Evolutionary conservation across 163 green algal genomes (phyloP), one percentile per base, ranked within the genome.

Genomic region (Scenedesmus sp.): DNA sequence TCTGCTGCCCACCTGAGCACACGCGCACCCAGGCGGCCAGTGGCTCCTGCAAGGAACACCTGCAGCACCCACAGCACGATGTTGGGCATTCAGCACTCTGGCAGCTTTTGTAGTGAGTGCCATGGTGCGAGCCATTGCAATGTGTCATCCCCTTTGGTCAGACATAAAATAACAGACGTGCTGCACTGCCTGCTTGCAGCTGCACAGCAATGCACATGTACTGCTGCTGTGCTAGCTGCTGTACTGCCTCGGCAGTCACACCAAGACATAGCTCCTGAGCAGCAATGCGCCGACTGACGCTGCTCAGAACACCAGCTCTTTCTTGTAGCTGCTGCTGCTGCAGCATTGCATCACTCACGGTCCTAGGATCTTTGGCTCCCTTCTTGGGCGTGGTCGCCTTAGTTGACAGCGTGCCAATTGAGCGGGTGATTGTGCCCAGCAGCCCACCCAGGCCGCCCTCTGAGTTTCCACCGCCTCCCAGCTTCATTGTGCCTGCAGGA

Each of bases 31-130:
- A 97, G 89, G 37, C 96, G 92, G 26, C 97, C 97, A 7, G 96
- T 99, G 10, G 96, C 92, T 3, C 97, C 97, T 22, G 97, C 97
- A 20, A 99, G 96, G 92, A 99, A 98, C 53, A 99, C 96, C 88
- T 92, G 16, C 72, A 81, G 37, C 72, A 81, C 15, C 65, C 24
- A 37, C 65, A 76, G 5, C 30, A 37, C 65, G 1, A 20, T 40
- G 65, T 37, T 40, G 65, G 40, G 65, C 65, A 40, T 33, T 0
- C 51, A 26, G 9, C 51, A 24, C 2, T 22, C 22, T 33, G 2
- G 22, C 59, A 72, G 22, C 59, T 35, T 22, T 35, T 18, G 12
- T n/a, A n/a, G 22, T 61, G 51, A 35, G 22, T 22, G 13, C 22
- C 59, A 3, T 72, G 3, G 0, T 9, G 9, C 6, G 18, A 72